Base-by-base conservation (phyloP, 2,329 filamentous ascomycete genomes). In the Incumbomyces lentus region DNA sequence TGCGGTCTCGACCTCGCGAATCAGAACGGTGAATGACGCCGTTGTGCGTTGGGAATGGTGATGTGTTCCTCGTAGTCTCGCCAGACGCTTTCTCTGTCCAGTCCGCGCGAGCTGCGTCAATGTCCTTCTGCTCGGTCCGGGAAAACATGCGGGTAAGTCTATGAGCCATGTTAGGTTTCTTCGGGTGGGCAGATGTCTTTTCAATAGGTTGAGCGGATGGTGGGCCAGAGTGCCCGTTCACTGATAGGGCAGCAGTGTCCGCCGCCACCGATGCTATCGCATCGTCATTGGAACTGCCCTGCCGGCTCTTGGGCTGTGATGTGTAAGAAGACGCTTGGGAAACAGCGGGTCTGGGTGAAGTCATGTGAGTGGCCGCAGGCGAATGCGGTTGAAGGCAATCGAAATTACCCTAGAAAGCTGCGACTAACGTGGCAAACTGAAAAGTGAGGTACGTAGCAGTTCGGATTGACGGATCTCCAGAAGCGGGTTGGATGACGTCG, bases 131-230 rank as follows among this genome's bases (percentile, higher is more conserved):
- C 12, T 64, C 64, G n/a, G 63, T 59, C 46, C 64, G 60, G 18
- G 65, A 63, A 53, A 71, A 71, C 65, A 71, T 71, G 50, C 68
- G 68, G 14, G 68, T 66, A 39, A 71, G 56, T 40, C 66, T 66
- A 52, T 62, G 58, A 40, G 67, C 62, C 67, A 70, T 70, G 19
- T 64, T 69, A 16, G 64, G 56, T 56, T 60, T 68, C 30, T 59
- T 56, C 6, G 42, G 42, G 2, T 22, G 36, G 6, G 8, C n/a
- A n/a, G 19, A 2, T 11, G 37, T n/a, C 12, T 22, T 40, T 13
- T 40, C 16, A 13, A 14, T 40, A 17, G 33, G 13, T 6, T n/a
- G 10, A 32, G 10, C 18, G 10, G 32, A 13, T 3, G 44, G 14
- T 32, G 44, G 16, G 26, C 31, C 7, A 30, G 14, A 32, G 36